Percentiles rank a stretch among this genome's conserved stretches.
phyloP scores from a whole-genome alignment of 176 grass and related monocot genomes.

The Aegilops sharonensis region DNA sequence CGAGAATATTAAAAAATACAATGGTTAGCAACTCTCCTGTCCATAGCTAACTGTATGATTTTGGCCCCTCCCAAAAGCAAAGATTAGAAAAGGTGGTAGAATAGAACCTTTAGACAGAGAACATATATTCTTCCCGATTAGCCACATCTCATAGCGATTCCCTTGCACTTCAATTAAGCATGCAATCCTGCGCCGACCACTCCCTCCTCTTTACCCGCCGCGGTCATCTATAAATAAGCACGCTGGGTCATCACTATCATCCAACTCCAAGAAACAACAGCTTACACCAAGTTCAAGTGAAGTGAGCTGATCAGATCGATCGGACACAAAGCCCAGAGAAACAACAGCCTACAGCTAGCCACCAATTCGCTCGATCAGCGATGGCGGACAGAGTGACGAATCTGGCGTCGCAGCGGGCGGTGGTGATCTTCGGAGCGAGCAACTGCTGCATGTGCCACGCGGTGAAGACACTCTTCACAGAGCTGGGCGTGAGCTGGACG shows the following conservation, averaged over 20 bases:
- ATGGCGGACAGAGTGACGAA: conserved; percentile 45
- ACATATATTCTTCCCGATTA: not conserved
- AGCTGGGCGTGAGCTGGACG: conserved; percentile 47
- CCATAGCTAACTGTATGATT: too few relatives aligned
- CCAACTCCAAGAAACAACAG: not conserved
- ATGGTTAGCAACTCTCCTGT: too few relatives aligned
- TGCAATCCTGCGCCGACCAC: not conserved
- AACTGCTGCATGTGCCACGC: conserved; percentile 78
- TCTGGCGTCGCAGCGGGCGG: conserved; percentile 53
- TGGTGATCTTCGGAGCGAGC: conserved; percentile 67
- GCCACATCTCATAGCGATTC: not conserved
- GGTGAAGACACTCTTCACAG: conserved; percentile 55
- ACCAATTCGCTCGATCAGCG: not conserved
- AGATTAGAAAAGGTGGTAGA: not conserved
- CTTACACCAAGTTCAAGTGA: not conserved
- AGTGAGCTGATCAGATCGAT: not conserved
- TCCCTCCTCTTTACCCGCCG: not conserved
- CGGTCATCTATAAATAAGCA: not conserved
- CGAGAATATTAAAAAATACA: not conserved
- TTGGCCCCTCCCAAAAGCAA: conserved; percentile 28
- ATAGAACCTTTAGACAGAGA: not conserved
- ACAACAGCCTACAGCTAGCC: not conserved
- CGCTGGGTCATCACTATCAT: not conserved
- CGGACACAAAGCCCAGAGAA: not conserved
- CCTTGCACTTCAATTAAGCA: not conserved